phyloP scores from a whole-genome alignment of 306 rosid species.

The Dicorynia guianensis region DNA sequence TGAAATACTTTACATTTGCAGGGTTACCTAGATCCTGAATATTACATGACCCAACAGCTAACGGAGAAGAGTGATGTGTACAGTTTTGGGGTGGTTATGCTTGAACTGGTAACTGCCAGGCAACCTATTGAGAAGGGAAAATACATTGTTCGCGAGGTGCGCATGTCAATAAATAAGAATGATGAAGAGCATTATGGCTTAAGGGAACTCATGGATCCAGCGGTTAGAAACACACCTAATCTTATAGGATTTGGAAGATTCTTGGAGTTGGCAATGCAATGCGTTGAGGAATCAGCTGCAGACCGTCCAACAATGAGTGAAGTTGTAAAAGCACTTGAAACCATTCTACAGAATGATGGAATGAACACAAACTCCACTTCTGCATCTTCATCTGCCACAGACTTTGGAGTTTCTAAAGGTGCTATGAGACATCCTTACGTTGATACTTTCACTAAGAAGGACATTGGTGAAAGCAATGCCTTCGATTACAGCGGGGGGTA shows the following conservation, averaged over 20 bases:
- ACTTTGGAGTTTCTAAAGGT: slow-evolving; percentile 61
- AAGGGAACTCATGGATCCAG: slow-evolving; percentile 68
- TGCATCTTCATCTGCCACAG: slow-evolving; percentile 90
- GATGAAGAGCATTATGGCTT: slow-evolving; percentile 74
- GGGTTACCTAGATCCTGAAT: slow-evolving; percentile 97
- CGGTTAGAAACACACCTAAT: slow-evolving; percentile 58
- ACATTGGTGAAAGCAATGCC: slow-evolving; percentile 51
- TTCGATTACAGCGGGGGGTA: slow-evolving; percentile 87
- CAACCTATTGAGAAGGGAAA: slow-evolving; percentile 92
- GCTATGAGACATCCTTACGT: slow-evolving; percentile 73
- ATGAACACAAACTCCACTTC: slow-evolving; percentile 83
- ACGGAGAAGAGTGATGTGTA: slow-evolving; percentile 93
- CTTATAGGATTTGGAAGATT: slow-evolving; percentile 72
- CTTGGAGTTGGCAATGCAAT: slow-evolving; percentile 82
- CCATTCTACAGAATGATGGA: slow-evolving; percentile 84
- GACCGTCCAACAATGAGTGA: slow-evolving; percentile 95
- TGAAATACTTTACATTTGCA: slow-evolving; percentile 45
- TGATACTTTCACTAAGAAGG: slow-evolving; percentile 65
- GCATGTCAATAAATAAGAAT: slow-evolving; percentile 49
- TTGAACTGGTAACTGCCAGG: slow-evolving; percentile 78
- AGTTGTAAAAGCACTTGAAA: slow-evolving; percentile 75
- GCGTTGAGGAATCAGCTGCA: slow-evolving; percentile 82
- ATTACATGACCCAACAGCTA: slow-evolving; percentile 91
- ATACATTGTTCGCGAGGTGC: slow-evolving; percentile 80
- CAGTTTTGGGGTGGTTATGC: slow-evolving; percentile 93